These are phyloP conservation scores for Pseudotsuga menziesii DNA, from an alignment of 75 land plant species.

Conservation along the genomic window DNA sequence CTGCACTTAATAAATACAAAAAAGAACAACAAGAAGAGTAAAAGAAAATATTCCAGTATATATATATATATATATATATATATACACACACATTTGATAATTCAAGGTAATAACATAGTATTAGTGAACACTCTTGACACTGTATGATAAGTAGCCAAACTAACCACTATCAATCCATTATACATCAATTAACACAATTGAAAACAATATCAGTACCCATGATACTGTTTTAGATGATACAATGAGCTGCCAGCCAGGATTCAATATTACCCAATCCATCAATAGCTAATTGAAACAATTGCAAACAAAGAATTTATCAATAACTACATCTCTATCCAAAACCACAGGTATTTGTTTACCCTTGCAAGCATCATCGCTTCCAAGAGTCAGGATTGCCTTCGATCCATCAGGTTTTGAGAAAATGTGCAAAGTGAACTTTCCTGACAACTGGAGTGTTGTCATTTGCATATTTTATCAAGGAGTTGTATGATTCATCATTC, in stretches of 20 bases:
- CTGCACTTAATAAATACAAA: not conserved
- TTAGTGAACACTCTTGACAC: not conserved
- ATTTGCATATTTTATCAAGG: not conserved
- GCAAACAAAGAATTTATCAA: too few relatives aligned
- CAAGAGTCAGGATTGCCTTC: not conserved
- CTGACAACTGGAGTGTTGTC: not conserved
- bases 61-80: too few relatives aligned
- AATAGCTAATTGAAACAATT: too few relatives aligned
- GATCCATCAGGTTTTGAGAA: not conserved
- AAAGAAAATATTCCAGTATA: not conserved
- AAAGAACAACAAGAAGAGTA: not conserved
- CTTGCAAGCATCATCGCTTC: not conserved
- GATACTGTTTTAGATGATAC: not conserved
- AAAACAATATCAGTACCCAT: too few relatives aligned
- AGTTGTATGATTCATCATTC: not conserved
- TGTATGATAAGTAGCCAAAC: not conserved
- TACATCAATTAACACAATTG: too few relatives aligned
- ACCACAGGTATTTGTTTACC: not conserved
- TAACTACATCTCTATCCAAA: too few relatives aligned
- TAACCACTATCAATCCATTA: not conserved
- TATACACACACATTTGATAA: slow-evolving; percentile 1
- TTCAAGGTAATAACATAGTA: not conserved
- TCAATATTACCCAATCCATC: too few relatives aligned
- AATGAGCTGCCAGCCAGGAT: not conserved
- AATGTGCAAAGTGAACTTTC: not conserved